A percentile compares a stretch with the other conserved stretches of the same genome.
Conservation (phyloP, 306 rosid genomes). For the Quercus dentata region DNA sequence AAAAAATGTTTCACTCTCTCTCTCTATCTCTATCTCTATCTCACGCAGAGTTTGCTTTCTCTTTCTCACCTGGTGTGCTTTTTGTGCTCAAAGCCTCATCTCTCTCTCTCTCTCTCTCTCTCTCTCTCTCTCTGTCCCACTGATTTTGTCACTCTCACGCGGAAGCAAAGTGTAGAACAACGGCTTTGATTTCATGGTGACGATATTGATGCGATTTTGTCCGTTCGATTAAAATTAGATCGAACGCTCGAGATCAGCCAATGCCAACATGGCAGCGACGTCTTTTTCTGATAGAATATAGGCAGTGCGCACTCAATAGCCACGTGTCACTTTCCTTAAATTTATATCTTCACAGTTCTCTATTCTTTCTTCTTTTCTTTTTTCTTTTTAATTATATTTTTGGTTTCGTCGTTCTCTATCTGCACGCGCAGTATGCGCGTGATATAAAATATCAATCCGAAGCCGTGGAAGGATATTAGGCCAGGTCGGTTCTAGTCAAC, state of each 20-base stretch:
- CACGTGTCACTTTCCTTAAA: constrained; percentile 31
- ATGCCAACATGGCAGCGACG: constrained; percentile 49
- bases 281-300: constrained; percentile 33
- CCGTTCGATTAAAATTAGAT: constrained; percentile 14
- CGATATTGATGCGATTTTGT: neutral
- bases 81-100: neutral
- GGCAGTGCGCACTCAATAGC: constrained; percentile 28
- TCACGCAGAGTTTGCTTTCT: neutral
- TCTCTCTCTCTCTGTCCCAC: neutral
- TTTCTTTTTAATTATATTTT: neutral
- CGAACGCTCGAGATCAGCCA: constrained; percentile 19
- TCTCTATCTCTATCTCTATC: neutral
- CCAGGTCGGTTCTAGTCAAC: neutral
- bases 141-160: constrained; percentile 12
- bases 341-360: constrained; percentile 1
- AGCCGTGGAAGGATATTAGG: neutral
- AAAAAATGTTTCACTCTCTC: neutral
- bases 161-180: neutral
- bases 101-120: neutral
- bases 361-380: neutral
- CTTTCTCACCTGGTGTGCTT: neutral
- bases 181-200: constrained; percentile 17
- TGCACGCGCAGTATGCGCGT: constrained; percentile 13
- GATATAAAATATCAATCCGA: neutral
- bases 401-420: neutral